phyloP scores from a whole-genome alignment of 257 asterid species.

The Jasminum sambac region DNA sequence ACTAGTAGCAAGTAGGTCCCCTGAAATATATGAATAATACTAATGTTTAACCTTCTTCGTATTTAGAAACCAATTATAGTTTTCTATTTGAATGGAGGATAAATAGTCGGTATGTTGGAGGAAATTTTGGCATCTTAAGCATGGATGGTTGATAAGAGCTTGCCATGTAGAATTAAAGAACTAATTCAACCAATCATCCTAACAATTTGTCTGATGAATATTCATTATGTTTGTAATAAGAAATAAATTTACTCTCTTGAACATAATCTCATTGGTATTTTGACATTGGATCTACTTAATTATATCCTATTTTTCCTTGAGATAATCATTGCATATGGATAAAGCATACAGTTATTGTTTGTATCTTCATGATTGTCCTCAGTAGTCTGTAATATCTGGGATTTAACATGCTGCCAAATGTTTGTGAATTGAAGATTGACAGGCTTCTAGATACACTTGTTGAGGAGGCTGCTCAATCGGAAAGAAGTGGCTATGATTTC shows the following conservation, averaged over 20 bases:
- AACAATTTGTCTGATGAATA: not conserved
- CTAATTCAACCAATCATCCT: not conserved
- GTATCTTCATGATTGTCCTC: conserved; percentile 7
- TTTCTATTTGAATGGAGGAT: no score
- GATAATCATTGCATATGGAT: conserved; percentile 12
- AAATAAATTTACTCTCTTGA: not conserved
- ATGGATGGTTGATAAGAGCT: not conserved
- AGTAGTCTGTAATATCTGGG: not conserved
- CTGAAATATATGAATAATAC: no score
- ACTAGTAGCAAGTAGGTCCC: no score
- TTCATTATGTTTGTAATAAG: not conserved
- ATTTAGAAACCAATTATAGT: no score
- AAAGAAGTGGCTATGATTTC: conserved; percentile 58
- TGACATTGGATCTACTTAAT: conserved; percentile 2
- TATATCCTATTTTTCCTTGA: not conserved
- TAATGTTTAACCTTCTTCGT: no score
- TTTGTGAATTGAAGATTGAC: conserved; percentile 61
- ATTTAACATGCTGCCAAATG: conserved; percentile 25
- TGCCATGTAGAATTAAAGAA: not conserved
- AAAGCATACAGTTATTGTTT: conserved; percentile 14
- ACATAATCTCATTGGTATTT: not conserved
- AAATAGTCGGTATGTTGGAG: not conserved
- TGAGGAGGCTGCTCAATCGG: conserved; percentile 76
- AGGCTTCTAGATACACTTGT: conserved; percentile 77
- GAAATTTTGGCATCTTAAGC: not conserved